Evolutionary conservation across 306 rosid genomes (phyloP).

Genomic region (Castanospermum australe): DNA sequence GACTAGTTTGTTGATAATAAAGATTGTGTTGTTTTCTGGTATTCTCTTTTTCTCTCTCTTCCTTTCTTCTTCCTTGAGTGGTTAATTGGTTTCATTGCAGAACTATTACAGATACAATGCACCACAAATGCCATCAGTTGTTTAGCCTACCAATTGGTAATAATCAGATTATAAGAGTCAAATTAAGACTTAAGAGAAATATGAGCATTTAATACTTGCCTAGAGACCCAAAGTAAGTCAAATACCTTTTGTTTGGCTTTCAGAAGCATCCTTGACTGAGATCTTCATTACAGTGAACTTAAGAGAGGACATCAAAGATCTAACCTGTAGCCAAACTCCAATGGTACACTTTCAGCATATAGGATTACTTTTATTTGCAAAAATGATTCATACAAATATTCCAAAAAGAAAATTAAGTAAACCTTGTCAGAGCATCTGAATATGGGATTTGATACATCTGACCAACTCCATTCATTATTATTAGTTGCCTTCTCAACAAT

Average conservation of each 20-base stretch:
- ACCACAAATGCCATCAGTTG: background rate
- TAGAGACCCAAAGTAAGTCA: constrained; percentile 12
- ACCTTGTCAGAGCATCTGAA: constrained; percentile 79
- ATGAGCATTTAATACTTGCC: constrained; percentile 12
- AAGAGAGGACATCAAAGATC: constrained; percentile 66
- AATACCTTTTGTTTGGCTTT: constrained; percentile 66
- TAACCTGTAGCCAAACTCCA: constrained; percentile 55
- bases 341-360: constrained; percentile 21
- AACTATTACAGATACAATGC: background rate
- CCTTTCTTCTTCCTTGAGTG: background rate
- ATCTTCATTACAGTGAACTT: constrained; percentile 66
- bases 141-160: background rate
- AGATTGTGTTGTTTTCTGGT: background rate
- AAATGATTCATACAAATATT: background rate
- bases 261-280: constrained; percentile 72
- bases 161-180: background rate
- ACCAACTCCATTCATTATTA: constrained; percentile 70
- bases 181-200: constrained; percentile 3
- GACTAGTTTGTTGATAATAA: background rate
- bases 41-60: background rate
- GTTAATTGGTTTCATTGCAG: constrained; percentile 8
- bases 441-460: constrained; percentile 58
- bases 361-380: constrained; percentile 13
- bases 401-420: constrained; percentile 25
- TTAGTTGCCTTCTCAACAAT: constrained; percentile 52